These are phyloP conservation scores for Aristolochia contorta DNA, from an alignment of 164 flowering plant genomes.

Conservation along the genomic window DNA sequence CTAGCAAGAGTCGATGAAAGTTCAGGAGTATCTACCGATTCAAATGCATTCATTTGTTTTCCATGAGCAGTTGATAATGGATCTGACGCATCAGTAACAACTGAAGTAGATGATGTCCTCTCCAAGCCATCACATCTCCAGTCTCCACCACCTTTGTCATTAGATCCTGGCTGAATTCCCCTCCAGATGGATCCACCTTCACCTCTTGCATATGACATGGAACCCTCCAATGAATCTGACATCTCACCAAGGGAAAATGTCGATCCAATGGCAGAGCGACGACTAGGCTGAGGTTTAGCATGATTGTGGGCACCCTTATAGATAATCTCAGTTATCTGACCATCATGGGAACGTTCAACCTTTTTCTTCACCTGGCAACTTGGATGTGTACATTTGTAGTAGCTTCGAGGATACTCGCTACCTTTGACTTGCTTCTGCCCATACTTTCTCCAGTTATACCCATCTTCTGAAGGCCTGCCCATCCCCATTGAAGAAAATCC, in stretches of 20 bases:
- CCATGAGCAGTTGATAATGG: constrained; percentile 33
- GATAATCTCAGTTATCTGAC: constrained; percentile 67
- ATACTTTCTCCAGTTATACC: constrained; percentile 81
- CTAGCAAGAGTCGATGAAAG: constrained; percentile 54
- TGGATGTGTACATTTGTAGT: constrained; percentile 73
- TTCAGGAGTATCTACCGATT: constrained; percentile 48
- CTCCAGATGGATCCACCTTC: constrained; percentile 44
- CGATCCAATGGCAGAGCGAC: constrained; percentile 36
- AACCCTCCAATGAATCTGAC: constrained; percentile 31
- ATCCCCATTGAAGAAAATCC: constrained; percentile 19
- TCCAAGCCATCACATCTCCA: constrained; percentile 48
- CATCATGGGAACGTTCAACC: constrained; percentile 69
- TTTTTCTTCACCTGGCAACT: constrained; percentile 70
- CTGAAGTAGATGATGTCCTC: constrained; percentile 52
- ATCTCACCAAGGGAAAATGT: constrained; percentile 25
- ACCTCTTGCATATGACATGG: constrained; percentile 24
- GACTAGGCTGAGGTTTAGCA: constrained; percentile 52
- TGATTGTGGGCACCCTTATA: constrained; percentile 74
- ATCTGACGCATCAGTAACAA: constrained; percentile 50
- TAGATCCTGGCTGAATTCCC: constrained; percentile 28
- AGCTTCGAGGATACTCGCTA: constrained; percentile 77
- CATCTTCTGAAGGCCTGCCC: constrained; percentile 55
- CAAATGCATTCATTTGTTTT: constrained; percentile 29
- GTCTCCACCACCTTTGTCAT: constrained; percentile 30
- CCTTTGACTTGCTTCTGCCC: constrained; percentile 92